Base-by-base conservation (phyloP, 2,329 filamentous ascomycete genomes). In the Simplicillium sp. region DNA sequence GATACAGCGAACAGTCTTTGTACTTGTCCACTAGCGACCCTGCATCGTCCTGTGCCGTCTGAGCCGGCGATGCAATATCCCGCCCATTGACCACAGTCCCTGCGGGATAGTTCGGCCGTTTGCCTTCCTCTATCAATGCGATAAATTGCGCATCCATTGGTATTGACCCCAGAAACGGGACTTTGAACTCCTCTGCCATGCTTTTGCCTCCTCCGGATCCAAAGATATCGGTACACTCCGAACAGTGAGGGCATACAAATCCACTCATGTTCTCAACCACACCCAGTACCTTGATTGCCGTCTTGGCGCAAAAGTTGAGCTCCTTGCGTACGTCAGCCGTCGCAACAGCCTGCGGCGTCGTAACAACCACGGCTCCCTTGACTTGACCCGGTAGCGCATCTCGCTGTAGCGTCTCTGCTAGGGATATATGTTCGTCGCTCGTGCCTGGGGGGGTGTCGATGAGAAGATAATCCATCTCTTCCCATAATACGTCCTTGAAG, bases 211-310 rank as follows among this genome's bases (percentile, higher is more conserved):
- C 92, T 4, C 92, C 92, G 41, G 85, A 89, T 39, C 83, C 87
- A 59, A 98, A 98, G 39, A 97, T 77, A 62, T 97, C 87, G 39
- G 87, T 95, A 62, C 90, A 94, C 59, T 96, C 88, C 38, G 75
- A 76, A 60, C 80, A 84, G 55, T 82, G 76, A 7, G 80, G 80
- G 55, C 86, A 92, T n/a, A 92, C 84, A 52, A 86, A 94, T 3
- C 87, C 87, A 49, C 82, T 83, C 92, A 98, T 97, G 59, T 98
- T 98, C 66, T 98, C 92, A 36, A 98, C 76, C 1, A 98, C 89
- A 0, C 92, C 92, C 11, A 97, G 68, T 29, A 94, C 79, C 2
- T 73, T 70, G 37, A 95, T 81, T 25, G 77, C 75, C 2, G 86
- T 90, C 66, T 95, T 95, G 39, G 70, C 70, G 64, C 89, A 96